Conservation (phyloP, 2,329 filamentous ascomycete species). For the Teratosphaeriaceae sp. region DNA sequence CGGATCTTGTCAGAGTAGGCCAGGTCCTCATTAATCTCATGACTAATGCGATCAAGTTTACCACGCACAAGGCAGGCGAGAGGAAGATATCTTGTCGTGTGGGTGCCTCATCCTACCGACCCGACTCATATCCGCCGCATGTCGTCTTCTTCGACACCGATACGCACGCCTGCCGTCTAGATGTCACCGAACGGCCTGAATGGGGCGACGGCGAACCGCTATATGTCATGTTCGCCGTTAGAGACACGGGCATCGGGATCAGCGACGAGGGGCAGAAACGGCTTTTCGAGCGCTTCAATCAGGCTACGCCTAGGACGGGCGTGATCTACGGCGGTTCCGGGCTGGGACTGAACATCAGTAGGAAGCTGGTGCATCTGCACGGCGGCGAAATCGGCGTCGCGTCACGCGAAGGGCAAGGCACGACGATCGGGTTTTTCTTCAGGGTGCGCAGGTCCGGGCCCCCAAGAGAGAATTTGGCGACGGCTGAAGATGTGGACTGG, state of each 20-base stretch:
- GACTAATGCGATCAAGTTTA: slow-evolving; percentile 30
- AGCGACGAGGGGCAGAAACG: slow-evolving; percentile 33
- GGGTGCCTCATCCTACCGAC: slow-evolving; percentile 25
- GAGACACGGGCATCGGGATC: slow-evolving; percentile 40
- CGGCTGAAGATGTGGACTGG: slow-evolving; percentile 6
- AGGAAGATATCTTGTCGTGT: slow-evolving; percentile 21
- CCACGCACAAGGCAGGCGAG: slow-evolving; percentile 16
- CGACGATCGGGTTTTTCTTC: slow-evolving; percentile 42
- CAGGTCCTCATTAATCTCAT: slow-evolving; percentile 28
- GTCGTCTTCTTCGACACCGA: slow-evolving; percentile 38
- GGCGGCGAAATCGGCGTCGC: slow-evolving; percentile 42
- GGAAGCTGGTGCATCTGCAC: slow-evolving; percentile 37
- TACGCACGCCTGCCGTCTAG: slow-evolving; percentile 31
- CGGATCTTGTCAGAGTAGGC: slow-evolving; percentile 23
- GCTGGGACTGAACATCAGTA: slow-evolving; percentile 40
- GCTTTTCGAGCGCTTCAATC: slow-evolving; percentile 38
- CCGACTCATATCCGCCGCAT: slow-evolving; percentile 37
- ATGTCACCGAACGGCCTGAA: slow-evolving; percentile 34
- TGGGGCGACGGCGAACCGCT: slow-evolving; percentile 35
- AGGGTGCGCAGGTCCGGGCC: slow-evolving; percentile 13
- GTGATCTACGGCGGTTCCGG: slow-evolving; percentile 39
- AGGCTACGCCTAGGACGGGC: slow-evolving; percentile 27
- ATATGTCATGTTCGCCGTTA: slow-evolving; percentile 40
- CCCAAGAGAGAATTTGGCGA: slow-evolving; percentile 9
- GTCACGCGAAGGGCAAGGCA: slow-evolving; percentile 30